phyloP scores from a whole-genome alignment of 371 early-diverging fungal species.

The Synchytrium microbalum region DNA sequence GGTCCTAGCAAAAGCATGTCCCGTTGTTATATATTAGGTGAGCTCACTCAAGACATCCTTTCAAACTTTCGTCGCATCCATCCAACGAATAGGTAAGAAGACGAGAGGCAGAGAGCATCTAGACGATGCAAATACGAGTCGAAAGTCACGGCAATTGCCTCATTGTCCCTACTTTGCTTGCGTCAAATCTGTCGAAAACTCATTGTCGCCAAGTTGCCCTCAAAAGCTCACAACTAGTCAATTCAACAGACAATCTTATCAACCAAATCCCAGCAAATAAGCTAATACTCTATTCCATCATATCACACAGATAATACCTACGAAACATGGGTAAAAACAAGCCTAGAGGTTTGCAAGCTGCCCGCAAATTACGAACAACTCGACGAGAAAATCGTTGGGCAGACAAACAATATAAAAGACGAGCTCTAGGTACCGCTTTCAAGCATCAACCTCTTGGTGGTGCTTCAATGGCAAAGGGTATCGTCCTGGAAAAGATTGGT shows the following conservation, averaged over 20 bases:
- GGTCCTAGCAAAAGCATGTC: too few relatives aligned
- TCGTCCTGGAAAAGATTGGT: conserved; percentile 99
- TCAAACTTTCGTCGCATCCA: not conserved
- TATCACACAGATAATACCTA: not conserved
- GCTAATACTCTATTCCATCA: not conserved
- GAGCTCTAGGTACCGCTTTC: conserved; percentile 96
- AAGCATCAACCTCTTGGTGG: conserved; percentile 97
- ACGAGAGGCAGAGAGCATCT: not conserved
- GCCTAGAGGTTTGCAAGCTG: conserved; percentile 97
- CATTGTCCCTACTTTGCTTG: not conserved
- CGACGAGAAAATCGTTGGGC: conserved; percentile 99
- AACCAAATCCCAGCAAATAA: not conserved
- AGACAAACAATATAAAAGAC: conserved; percentile 97
- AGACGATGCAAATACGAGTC: not conserved
- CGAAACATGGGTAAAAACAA: conserved; percentile 46
- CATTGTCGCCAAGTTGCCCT: not conserved
- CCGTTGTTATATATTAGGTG: too few relatives aligned
- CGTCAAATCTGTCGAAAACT: not conserved
- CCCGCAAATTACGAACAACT: conserved; percentile 93
- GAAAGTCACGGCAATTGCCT: not conserved
- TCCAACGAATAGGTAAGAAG: not conserved
- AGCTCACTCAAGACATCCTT: too few relatives aligned
- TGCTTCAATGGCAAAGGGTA: conserved; percentile 99
- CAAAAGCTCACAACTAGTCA: not conserved
- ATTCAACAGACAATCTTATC: not conserved